Evolutionary conservation across 495 filamentous ascomycete species (phyloP).

Genomic region (Penicillium roqueforti): DNA sequence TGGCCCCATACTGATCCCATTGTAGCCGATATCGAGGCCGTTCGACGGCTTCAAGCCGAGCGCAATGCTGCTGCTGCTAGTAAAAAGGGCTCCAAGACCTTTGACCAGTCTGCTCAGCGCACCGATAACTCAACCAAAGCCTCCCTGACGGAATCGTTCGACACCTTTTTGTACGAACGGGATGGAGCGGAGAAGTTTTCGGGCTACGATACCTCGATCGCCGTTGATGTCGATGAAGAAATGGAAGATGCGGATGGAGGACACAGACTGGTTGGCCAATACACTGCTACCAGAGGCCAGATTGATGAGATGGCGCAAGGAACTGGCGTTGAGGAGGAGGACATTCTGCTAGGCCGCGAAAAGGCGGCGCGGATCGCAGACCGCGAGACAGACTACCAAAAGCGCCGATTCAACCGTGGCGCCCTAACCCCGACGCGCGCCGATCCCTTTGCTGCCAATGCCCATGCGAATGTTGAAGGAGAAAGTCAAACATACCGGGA

Average conservation of each 20-base stretch:
- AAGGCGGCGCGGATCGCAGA: constrained; percentile 85
- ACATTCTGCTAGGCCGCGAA: constrained; percentile 82
- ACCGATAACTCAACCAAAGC: constrained; percentile 89
- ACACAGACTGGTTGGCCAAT: constrained; percentile 87
- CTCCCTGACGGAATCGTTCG: constrained; percentile 90
- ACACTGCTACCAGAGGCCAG: constrained; percentile 85
- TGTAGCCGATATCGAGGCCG: constrained; percentile 74
- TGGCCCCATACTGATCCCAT: constrained; percentile 24
- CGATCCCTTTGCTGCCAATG: constrained; percentile 79
- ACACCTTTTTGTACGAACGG: constrained; percentile 87
- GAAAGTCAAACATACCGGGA: constrained; percentile 82
- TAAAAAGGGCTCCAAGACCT: constrained; percentile 83
- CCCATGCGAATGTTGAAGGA: constrained; percentile 60
- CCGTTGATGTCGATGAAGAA: constrained; percentile 76
- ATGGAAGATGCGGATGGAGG: constrained; percentile 72
- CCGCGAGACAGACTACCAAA: constrained; percentile 96
- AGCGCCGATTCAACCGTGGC: constrained; percentile 82
- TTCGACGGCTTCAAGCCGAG: constrained; percentile 82
- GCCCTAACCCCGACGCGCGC: constrained; percentile 78
- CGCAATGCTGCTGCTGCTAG: constrained; percentile 78
- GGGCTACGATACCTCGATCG: constrained; percentile 87
- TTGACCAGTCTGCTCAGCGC: constrained; percentile 82
- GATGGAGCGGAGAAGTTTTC: constrained; percentile 77
- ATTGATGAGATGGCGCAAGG: constrained; percentile 92
- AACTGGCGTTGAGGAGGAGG: constrained; percentile 83